Evolutionary conservation across 1,284 basidiomycete species (phyloP).

Genomic region (Ceratobasidium sp.): DNA sequence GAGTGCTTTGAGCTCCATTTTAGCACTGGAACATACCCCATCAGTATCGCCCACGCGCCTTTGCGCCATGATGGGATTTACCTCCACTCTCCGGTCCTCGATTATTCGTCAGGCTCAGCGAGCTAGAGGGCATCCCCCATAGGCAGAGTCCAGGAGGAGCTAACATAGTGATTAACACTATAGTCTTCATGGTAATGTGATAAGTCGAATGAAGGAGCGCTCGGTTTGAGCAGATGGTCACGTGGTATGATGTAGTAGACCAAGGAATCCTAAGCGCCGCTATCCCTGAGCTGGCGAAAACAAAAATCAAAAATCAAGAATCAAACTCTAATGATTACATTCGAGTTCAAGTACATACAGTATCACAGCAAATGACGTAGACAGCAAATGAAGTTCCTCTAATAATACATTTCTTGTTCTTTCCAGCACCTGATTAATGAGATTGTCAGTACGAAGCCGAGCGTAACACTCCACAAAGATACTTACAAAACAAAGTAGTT

Average conservation of each 20-base stretch:
- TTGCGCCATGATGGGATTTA: background rate
- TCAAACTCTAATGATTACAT: too few relatives aligned
- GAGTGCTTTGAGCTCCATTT: background rate
- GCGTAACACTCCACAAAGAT: too few relatives aligned
- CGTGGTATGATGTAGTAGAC: constrained; percentile 2
- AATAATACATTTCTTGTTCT: too few relatives aligned
- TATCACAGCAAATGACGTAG: too few relatives aligned
- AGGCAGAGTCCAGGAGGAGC: background rate
- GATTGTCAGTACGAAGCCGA: too few relatives aligned
- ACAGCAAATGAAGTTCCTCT: too few relatives aligned
- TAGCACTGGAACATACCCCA: background rate
- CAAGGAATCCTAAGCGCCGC: background rate
- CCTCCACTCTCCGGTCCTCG: background rate
- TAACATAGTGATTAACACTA: background rate
- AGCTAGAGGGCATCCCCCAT: background rate
- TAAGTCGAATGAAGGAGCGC: background rate
- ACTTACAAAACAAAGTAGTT: constrained; percentile 43
- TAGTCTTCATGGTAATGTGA: background rate
- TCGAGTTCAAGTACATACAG: too few relatives aligned
- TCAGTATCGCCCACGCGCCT: too few relatives aligned
- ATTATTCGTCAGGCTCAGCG: background rate
- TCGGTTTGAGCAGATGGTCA: constrained; percentile 1
- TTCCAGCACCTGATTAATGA: constrained; percentile 31
- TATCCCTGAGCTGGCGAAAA: too few relatives aligned
- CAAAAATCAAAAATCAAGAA: too few relatives aligned